Conservation (phyloP, 2,329 filamentous ascomycete genomes). For the Aphanoascus verrucosus region DNA sequence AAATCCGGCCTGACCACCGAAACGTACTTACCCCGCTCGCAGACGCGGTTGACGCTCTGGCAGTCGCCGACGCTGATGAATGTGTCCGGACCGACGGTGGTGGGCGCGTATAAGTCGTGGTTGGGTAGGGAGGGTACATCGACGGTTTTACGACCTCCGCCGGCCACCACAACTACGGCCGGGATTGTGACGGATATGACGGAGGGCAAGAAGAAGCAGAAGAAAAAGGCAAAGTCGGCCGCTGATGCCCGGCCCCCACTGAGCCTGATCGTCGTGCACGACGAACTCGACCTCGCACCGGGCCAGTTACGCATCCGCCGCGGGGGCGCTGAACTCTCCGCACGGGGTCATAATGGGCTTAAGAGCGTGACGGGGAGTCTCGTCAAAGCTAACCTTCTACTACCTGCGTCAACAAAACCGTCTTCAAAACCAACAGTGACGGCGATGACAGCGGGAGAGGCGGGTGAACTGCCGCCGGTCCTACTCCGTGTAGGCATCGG, state of each 20-base stretch:
- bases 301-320: constrained; percentile 56
- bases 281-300: constrained; percentile 67
- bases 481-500: constrained; percentile 63
- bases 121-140: constrained; percentile 10
- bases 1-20: constrained; percentile 44
- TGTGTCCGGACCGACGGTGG: constrained; percentile 60
- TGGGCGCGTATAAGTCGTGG: constrained; percentile 49
- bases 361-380: constrained; percentile 53
- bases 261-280: constrained; percentile 68
- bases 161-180: background rate
- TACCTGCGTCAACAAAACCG: constrained; percentile 28
- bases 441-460: background rate
- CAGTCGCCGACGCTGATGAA: constrained; percentile 79
- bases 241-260: constrained; percentile 17
- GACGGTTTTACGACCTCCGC: background rate
- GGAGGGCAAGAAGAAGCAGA: constrained; percentile 20
- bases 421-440: constrained; percentile 23
- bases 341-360: constrained; percentile 64
- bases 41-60: constrained; percentile 54
- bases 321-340: constrained; percentile 48
- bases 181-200: constrained; percentile 18
- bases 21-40: constrained; percentile 36
- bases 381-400: constrained; percentile 32
- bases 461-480: constrained; percentile 21
- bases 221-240: constrained; percentile 6